Base-by-base conservation (phyloP, 495 filamentous ascomycete genomes). In the Penicillium nucicola region DNA sequence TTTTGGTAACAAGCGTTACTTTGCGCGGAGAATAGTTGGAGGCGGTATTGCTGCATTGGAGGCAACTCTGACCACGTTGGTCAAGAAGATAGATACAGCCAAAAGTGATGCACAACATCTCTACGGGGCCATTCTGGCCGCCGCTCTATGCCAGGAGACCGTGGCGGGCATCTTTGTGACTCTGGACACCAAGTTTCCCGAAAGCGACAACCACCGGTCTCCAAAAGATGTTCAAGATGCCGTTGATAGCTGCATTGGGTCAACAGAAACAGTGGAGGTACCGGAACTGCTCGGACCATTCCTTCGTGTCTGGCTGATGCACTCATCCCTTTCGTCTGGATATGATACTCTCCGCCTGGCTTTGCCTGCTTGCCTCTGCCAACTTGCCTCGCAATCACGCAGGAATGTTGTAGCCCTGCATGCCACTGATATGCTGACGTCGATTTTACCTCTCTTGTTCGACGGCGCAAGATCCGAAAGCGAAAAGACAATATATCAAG, bases 1-100 rank as follows among this genome's bases (percentile, higher is more conserved):
- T 68, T 78, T 84, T 49, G 92, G 91, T 11, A 98, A 97, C 70
- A 77, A 84, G 52, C 82, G 86, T 50, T 96, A 92, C 67, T 97
- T 97, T 68, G 78, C 82, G 42, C 81, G 81, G 51, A 78, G 80
- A 48, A 80, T 92, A 20, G 72, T 84, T 14, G 82, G 81, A n/a
- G 86, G 86, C 45, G 90, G 90, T 8, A 89, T 87, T 84, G 72
- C 80, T 47, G 82, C 81, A n/a, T 64, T 97, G 48, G 83, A 93
- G 54, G 82, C 86, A 51, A 77, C 77, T 10, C 77, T 92, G 49
- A 72, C 49, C 75, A 75, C 65, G 75, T 78, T 72, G 77, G 84
- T 50, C 64, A 83, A 54, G 72, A 84, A 54, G 79, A 79, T 50
- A 53, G 62, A 62, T 45, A 46, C 50, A 39, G 74, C 67, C 13